Conservation (phyloP, 192 early-diverging fungal species). For the Paraglomus occultum region DNA sequence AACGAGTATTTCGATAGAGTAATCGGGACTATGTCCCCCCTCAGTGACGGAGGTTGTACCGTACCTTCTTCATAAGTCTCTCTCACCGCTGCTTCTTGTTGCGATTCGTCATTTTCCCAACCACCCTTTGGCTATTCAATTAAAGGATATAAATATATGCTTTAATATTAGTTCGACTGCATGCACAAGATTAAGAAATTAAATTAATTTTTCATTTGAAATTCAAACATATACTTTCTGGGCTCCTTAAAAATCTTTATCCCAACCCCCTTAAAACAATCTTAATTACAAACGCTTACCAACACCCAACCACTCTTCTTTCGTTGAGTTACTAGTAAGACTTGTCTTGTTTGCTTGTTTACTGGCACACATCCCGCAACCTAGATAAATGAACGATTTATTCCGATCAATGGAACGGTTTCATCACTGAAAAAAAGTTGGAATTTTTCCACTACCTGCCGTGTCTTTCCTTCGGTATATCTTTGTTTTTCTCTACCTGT, state of each 20-base stretch:
- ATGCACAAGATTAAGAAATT: not conserved
- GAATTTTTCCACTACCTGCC: constrained; percentile 7
- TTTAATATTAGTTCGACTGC: no score
- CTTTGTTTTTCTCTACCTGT: constrained; percentile 28
- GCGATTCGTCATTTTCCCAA: constrained; percentile 62
- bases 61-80: constrained; percentile 66
- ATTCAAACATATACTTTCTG: not conserved
- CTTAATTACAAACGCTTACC: constrained; percentile 32
- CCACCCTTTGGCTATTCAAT: constrained; percentile 55
- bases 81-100: constrained; percentile 51
- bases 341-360: constrained; percentile 41
- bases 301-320: constrained; percentile 52
- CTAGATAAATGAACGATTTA: constrained; percentile 18
- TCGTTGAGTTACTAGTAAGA: constrained; percentile 50
- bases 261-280: not conserved
- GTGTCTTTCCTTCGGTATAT: constrained; percentile 17
- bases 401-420: not conserved
- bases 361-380: constrained; percentile 59
- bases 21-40: not conserved
- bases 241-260: not conserved
- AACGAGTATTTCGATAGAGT: not conserved
- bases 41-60: not conserved
- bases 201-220: not conserved
- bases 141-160: not conserved
- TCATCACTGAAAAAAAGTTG: not conserved